phyloP scores from a whole-genome alignment of 1,284 basidiomycete species.

The Melanopsichium pennsylvanicum region DNA sequence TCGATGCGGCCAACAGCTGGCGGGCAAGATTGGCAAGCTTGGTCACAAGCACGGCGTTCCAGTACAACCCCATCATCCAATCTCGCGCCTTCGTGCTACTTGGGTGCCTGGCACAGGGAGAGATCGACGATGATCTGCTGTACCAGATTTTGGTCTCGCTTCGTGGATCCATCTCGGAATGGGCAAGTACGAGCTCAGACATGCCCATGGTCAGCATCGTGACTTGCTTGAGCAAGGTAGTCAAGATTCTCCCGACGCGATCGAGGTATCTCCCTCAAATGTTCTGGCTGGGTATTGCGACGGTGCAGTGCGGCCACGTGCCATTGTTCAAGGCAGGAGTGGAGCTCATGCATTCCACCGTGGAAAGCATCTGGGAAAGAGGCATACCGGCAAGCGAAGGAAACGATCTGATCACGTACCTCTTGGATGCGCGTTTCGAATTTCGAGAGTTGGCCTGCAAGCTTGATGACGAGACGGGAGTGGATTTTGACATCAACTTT shows the following conservation, averaged over 20 bases:
- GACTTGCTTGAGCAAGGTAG: slow-evolving; percentile 60
- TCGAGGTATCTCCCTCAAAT: slow-evolving; percentile 61
- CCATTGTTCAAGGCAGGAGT: slow-evolving; percentile 58
- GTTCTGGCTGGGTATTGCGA: slow-evolving; percentile 61
- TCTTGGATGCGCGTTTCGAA: slow-evolving; percentile 56
- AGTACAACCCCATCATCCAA: slow-evolving; percentile 87
- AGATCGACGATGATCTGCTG: slow-evolving; percentile 81
- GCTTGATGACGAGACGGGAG: slow-evolving; percentile 59
- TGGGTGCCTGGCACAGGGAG: slow-evolving; percentile 75
- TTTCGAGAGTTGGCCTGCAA: slow-evolving; percentile 56
- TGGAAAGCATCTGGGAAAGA: slow-evolving; percentile 49
- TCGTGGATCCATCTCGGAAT: slow-evolving; percentile 58
- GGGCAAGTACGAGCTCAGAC: slow-evolving; percentile 54
- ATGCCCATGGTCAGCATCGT: slow-evolving; percentile 64
- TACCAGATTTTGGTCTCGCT: slow-evolving; percentile 86
- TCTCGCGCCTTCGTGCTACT: slow-evolving; percentile 86
- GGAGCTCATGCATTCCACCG: slow-evolving; percentile 53
- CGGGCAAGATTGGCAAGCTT: slow-evolving; percentile 90
- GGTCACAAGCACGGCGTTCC: slow-evolving; percentile 90
- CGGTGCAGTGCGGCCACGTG: slow-evolving; percentile 60
- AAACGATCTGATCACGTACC: slow-evolving; percentile 46
- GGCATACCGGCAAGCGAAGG: slow-evolving; percentile 42
- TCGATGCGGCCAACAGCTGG: slow-evolving; percentile 86
- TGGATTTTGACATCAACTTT: slow-evolving; percentile 64
- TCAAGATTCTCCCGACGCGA: slow-evolving; percentile 54